Conservation (phyloP, 495 filamentous ascomycete species). For the Hyaloscypha bicolor region DNA sequence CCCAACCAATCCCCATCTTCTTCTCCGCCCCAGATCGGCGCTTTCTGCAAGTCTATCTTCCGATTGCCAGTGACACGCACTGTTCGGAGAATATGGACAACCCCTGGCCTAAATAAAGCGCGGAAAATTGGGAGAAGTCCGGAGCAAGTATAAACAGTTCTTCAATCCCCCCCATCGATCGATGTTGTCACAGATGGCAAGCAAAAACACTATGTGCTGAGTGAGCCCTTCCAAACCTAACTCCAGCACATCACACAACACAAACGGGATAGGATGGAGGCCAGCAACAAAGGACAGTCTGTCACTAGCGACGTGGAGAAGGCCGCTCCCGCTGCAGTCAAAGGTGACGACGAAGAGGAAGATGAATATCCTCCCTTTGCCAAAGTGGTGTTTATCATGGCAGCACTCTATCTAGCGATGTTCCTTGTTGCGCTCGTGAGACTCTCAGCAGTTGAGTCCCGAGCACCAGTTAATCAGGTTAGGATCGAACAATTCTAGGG, state of each 20-base stretch:
- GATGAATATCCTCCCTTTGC: constrained; percentile 18
- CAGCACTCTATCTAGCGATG: constrained; percentile 24
- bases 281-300: neutral
- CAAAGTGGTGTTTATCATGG: constrained; percentile 22
- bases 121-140: neutral
- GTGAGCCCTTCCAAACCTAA: neutral
- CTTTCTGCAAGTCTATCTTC: neutral
- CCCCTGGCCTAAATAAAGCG: neutral
- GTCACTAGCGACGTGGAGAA: constrained; percentile 21
- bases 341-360: constrained; percentile 8
- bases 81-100: neutral
- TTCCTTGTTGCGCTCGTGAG: constrained; percentile 32
- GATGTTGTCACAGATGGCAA: neutral
- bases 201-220: neutral
- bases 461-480: constrained; percentile 3
- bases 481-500: constrained; percentile 50
- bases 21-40: neutral
- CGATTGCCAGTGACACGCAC: neutral
- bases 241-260: neutral
- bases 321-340: neutral
- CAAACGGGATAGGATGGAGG: neutral
- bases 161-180: neutral
- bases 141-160: neutral
- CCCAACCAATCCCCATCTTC: neutral
- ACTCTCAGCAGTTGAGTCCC: neutral